Evolutionary conservation across 106 monocot species (phyloP).

Genomic region (Posidonia australis): DNA sequence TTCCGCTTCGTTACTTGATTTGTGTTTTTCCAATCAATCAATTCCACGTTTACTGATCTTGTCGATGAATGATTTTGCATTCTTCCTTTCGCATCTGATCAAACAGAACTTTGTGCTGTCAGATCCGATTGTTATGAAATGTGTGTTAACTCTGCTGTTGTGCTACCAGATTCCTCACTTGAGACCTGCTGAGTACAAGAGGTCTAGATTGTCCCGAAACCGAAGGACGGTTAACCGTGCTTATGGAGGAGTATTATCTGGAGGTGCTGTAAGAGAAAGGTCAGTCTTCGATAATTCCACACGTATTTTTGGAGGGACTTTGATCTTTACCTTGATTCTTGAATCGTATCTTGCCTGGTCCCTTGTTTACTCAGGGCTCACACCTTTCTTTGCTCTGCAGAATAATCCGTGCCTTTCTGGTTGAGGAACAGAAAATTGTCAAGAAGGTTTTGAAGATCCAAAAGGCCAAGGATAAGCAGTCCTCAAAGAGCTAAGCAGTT

Average conservation of each 20-base stretch:
- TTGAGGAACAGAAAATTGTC: constrained; percentile 11
- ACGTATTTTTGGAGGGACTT: no score
- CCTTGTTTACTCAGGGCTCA: neutral
- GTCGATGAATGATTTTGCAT: neutral
- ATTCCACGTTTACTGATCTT: no score
- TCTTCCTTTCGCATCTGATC: neutral
- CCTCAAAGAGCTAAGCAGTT: constrained; percentile 1
- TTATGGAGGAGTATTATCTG: constrained; percentile 16
- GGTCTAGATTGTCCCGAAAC: constrained; percentile 11
- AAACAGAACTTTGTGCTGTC: neutral
- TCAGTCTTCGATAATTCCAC: neutral
- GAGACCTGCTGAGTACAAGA: constrained; percentile 18
- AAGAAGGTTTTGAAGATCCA: constrained; percentile 12
- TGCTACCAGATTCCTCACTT: constrained; percentile 11
- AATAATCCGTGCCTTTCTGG: constrained; percentile 5
- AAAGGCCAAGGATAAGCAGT: constrained; percentile 10
- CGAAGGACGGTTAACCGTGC: constrained; percentile 17
- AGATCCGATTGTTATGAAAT: neutral
- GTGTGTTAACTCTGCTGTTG: neutral
- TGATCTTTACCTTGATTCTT: no score
- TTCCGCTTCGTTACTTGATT: no score
- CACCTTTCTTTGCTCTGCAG: neutral
- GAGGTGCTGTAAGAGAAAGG: constrained; percentile 13
- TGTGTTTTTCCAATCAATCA: no score
- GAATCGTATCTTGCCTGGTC: no score